phyloP scores from a whole-genome alignment of 306 rosid genomes.

The Lupinus albus region DNA sequence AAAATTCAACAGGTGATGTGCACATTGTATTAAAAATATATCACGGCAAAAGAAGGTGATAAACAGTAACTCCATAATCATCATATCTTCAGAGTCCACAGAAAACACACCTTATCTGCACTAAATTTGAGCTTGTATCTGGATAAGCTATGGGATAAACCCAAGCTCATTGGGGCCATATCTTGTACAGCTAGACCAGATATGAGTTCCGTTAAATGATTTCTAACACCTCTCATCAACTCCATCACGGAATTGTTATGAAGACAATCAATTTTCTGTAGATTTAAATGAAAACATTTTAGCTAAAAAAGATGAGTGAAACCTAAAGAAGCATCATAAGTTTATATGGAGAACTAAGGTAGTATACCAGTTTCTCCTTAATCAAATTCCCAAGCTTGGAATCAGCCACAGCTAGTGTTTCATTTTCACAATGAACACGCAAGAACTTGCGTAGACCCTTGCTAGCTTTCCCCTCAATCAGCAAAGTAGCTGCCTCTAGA shows the following conservation, averaged over 20 bases:
- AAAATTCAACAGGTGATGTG: background rate
- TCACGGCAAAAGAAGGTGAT: background rate
- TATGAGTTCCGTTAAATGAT: constrained; percentile 78
- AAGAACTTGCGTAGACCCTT: constrained; percentile 89
- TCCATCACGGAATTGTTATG: constrained; percentile 88
- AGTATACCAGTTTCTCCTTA: constrained; percentile 82
- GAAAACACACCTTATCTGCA: constrained; percentile 77
- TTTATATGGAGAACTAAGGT: background rate
- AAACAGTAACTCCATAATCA: background rate
- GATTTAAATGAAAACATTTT: background rate
- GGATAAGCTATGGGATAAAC: constrained; percentile 90
- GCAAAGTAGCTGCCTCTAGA: constrained; percentile 73
- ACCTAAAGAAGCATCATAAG: constrained; percentile 15
- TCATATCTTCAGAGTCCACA: background rate
- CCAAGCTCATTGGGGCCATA: constrained; percentile 95
- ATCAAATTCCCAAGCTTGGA: constrained; percentile 86
- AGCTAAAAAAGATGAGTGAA: constrained; percentile 33
- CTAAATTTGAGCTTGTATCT: constrained; percentile 92
- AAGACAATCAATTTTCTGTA: constrained; percentile 86
- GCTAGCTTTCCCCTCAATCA: constrained; percentile 84
- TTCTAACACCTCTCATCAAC: constrained; percentile 87
- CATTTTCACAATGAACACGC: constrained; percentile 75
- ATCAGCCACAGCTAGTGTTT: constrained; percentile 80
- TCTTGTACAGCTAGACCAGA: constrained; percentile 84
- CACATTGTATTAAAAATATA: background rate